phyloP scores from a whole-genome alignment of 78 protist species.

The Emiliania huxleyi region DNA sequence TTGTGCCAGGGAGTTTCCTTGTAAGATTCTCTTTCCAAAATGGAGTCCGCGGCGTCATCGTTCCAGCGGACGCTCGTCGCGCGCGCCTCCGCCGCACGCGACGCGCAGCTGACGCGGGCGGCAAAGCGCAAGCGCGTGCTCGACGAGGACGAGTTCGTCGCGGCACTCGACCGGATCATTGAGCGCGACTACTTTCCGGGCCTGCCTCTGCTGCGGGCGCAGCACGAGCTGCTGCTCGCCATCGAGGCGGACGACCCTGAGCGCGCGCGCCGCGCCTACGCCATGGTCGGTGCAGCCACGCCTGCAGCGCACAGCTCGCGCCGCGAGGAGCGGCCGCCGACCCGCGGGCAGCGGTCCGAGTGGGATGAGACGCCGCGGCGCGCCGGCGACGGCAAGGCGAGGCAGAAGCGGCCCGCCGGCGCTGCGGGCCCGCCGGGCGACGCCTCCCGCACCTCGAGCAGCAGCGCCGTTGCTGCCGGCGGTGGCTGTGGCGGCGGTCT shows the following conservation, averaged over 20 bases:
- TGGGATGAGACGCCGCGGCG: not conserved
- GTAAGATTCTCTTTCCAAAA: too few relatives aligned
- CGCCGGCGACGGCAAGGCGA: not conserved
- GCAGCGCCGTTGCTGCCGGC: not conserved
- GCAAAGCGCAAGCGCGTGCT: not conserved
- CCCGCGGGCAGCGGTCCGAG: not conserved
- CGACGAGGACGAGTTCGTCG: constrained; percentile 61
- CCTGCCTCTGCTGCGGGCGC: constrained; percentile 48
- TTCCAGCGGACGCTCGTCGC: not conserved
- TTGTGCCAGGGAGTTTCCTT: too few relatives aligned
- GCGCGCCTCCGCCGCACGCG: not conserved
- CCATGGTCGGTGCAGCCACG: not conserved
- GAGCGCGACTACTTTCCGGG: constrained; percentile 71
- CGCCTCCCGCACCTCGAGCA: too few relatives aligned
- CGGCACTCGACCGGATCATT: constrained; percentile 45
- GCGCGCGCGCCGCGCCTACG: not conserved
- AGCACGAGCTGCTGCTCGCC: constrained; percentile 61
- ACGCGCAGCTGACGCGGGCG: not conserved
- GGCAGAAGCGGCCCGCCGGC: too few relatives aligned
- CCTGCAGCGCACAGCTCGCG: not conserved
- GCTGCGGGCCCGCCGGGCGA: too few relatives aligned
- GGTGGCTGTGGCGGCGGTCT: not conserved
- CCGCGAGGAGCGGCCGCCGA: not conserved
- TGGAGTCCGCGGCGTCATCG: not conserved
- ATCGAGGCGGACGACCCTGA: constrained; percentile 21